Evolutionary conservation across 164 flowering plant species (phyloP).

Genomic region (Vitis rupestris): DNA sequence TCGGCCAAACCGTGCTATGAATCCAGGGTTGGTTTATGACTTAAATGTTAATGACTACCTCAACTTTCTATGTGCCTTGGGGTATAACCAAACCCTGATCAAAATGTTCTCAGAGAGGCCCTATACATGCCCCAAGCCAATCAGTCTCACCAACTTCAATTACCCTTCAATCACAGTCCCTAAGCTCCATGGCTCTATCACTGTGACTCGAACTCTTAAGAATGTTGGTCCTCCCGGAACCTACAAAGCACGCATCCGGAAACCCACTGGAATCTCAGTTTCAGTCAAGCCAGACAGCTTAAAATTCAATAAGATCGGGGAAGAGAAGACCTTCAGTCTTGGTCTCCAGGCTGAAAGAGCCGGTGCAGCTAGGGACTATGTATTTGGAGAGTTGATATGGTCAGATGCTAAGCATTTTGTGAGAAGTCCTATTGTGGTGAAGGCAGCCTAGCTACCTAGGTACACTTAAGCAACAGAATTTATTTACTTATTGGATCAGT

Average conservation of each 20-base stretch:
- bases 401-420: conserved; percentile 30
- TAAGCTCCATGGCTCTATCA: conserved; percentile 32
- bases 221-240: conserved; percentile 33
- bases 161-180: conserved; percentile 80
- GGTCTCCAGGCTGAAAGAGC: conserved; percentile 6
- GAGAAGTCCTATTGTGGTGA: conserved; percentile 36
- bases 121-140: conserved; percentile 24
- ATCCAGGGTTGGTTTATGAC: conserved; percentile 65
- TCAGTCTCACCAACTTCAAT: conserved; percentile 41
- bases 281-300: conserved; percentile 23
- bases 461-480: background rate
- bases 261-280: conserved; percentile 22
- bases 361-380: conserved; percentile 18
- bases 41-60: conserved; percentile 36
- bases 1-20: conserved; percentile 49
- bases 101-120: conserved; percentile 18
- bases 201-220: conserved; percentile 43
- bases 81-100: conserved; percentile 34
- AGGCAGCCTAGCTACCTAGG: background rate
- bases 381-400: conserved; percentile 31
- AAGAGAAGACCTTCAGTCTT: conserved; percentile 25
- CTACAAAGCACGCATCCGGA: conserved; percentile 13
- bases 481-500: too few species aligned
- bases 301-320: conserved; percentile 21
- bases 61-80: conserved; percentile 43